Evolutionary conservation across 139 green algal genomes (phyloP).

Genomic region (Chlamydomonas sp.): DNA sequence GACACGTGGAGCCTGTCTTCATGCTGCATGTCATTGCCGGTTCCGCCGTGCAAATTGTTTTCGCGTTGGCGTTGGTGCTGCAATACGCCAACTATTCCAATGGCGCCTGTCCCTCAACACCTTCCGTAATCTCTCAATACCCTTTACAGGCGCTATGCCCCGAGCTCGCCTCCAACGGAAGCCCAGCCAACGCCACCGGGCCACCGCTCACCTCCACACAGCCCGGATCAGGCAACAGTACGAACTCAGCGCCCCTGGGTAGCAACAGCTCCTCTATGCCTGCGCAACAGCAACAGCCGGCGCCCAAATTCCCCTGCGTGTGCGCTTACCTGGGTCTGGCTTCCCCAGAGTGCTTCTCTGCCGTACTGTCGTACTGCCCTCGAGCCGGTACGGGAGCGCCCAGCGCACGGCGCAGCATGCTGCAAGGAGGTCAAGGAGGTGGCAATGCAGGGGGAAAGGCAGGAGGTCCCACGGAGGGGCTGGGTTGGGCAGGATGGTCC

Average conservation of each 20-base stretch:
- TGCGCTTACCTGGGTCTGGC: slow-evolving; percentile 25
- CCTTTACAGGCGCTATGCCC: not conserved
- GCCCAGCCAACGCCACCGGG: not conserved
- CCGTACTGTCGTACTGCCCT: not conserved
- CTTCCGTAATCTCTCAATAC: no score
- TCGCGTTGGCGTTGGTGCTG: not conserved
- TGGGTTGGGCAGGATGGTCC: no score
- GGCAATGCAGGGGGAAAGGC: no score
- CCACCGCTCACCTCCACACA: not conserved
- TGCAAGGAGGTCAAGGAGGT: not conserved
- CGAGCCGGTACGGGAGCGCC: not conserved
- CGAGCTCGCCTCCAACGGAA: not conserved
- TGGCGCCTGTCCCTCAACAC: no score
- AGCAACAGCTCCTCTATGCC: not conserved
- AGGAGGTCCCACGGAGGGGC: no score
- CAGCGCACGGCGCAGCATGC: not conserved
- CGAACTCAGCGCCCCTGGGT: no score
- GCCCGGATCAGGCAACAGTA: not conserved
- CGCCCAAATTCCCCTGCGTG: slow-evolving; percentile 9
- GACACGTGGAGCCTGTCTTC: not conserved
- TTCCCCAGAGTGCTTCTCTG: not conserved
- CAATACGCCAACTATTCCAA: no score
- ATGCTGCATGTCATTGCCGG: no score
- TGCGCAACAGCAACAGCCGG: not conserved
- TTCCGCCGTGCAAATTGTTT: not conserved